phyloP scores from a whole-genome alignment of 345 rosid genomes.

The Murraya koenigii region DNA sequence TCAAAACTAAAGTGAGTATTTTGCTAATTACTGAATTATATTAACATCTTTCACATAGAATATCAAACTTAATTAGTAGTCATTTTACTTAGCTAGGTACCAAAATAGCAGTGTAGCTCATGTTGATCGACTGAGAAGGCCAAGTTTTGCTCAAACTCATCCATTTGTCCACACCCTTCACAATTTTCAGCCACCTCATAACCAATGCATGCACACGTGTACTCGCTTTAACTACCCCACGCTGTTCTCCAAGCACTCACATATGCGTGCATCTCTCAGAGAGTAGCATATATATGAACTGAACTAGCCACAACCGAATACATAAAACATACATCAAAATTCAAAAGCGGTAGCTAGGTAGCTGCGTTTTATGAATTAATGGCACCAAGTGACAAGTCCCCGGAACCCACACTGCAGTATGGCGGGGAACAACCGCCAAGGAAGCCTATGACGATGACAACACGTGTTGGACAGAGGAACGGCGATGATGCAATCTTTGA shows the following conservation, averaged over 20 bases:
- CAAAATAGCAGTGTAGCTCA: neutral
- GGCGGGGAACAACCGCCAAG: conserved; percentile 43
- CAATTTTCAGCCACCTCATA: conserved; percentile 20
- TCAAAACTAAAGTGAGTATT: too few species aligned
- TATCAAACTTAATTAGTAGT: neutral
- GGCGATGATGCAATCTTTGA: conserved; percentile 63
- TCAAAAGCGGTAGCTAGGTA: too few species aligned
- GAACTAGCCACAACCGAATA: neutral
- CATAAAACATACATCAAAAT: neutral
- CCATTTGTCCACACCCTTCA: conserved; percentile 22
- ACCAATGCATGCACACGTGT: conserved; percentile 22
- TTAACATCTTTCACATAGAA: neutral
- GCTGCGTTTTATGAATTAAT: neutral
- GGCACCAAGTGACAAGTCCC: conserved; percentile 38
- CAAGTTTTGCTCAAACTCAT: neutral
- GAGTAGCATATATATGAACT: too few species aligned
- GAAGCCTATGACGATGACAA: conserved; percentile 48
- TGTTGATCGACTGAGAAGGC: neutral
- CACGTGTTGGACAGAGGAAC: conserved; percentile 51
- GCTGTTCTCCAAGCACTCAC: neutral
- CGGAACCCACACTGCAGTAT: conserved; percentile 17
- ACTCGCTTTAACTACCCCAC: conserved; percentile 10
- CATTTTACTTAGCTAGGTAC: neutral
- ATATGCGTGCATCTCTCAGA: neutral
- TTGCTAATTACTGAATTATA: neutral